A percentile compares a stretch with the other conserved stretches of the same genome.
These are phyloP conservation scores for Erythrophleum ivorense DNA, from an alignment of 331 rosid genomes.

Conservation along the genomic window DNA sequence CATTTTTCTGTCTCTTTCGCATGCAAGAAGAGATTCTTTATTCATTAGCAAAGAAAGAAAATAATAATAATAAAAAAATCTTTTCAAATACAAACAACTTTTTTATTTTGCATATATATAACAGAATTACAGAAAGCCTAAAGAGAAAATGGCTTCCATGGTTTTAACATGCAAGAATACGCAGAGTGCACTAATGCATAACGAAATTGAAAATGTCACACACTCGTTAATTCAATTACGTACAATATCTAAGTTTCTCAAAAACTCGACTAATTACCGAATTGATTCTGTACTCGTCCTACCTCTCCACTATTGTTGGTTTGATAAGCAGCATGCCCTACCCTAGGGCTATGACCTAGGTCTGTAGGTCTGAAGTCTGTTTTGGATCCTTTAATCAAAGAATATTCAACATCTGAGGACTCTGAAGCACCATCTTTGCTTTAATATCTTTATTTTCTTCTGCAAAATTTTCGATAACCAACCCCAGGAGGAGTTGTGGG, in stretches of 20 bases:
- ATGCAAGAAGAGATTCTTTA: too few relatives aligned
- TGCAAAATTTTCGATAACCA: background rate
- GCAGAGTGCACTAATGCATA: background rate
- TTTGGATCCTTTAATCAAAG: background rate
- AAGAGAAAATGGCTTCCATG: slow-evolving; percentile 2
- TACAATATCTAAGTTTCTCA: background rate
- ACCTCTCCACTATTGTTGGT: background rate
- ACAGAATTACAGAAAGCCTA: background rate
- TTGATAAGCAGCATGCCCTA: slow-evolving; percentile 34
- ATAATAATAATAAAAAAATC: too few relatives aligned
- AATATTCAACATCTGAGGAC: slow-evolving; percentile 4
- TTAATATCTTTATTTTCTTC: background rate
- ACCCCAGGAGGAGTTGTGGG: slow-evolving; percentile 1
- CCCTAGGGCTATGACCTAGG: slow-evolving; percentile 49
- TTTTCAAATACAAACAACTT: background rate
- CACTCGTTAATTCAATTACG: background rate
- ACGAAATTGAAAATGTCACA: background rate
- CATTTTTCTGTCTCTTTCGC: background rate
- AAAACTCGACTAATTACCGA: background rate
- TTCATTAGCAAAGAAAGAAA: too few relatives aligned
- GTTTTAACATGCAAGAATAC: background rate
- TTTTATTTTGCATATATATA: slow-evolving; percentile 2
- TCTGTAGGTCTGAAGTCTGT: slow-evolving; percentile 36
- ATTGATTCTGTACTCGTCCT: background rate
- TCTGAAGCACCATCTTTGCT: background rate